These are phyloP conservation scores for Neurospora intermedia DNA, from an alignment of 495 filamentous ascomycete genomes.

Conservation along the genomic window DNA sequence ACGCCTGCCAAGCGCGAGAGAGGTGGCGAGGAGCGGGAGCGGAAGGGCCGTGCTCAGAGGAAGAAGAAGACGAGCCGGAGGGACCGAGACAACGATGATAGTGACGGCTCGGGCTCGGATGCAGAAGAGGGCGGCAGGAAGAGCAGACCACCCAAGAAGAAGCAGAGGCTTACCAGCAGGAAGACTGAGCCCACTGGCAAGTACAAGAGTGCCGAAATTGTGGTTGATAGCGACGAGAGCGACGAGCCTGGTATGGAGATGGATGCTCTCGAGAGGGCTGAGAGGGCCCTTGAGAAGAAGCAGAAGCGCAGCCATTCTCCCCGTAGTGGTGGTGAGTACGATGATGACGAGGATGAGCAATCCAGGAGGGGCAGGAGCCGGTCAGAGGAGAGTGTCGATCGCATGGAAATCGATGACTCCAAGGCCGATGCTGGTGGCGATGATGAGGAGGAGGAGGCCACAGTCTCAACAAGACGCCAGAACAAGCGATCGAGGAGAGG, in stretches of 20 bases:
- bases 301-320: slow-evolving; percentile 9
- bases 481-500: slow-evolving; percentile 19
- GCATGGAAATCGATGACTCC: slow-evolving; percentile 13
- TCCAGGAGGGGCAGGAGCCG: slow-evolving; percentile 29
- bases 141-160: slow-evolving; percentile 44
- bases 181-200: slow-evolving; percentile 38
- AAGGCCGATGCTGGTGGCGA: slow-evolving; percentile 20
- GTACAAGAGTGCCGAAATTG: slow-evolving; percentile 71
- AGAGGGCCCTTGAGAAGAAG: slow-evolving; percentile 24
- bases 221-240: slow-evolving; percentile 57
- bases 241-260: slow-evolving; percentile 26
- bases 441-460: slow-evolving; percentile 18
- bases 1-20: slow-evolving; percentile 4
- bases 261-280: slow-evolving; percentile 29
- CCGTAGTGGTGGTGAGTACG: neutral
- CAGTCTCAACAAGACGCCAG: slow-evolving; percentile 6
- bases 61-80: slow-evolving; percentile 10
- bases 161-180: slow-evolving; percentile 48
- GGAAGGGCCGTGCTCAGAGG: slow-evolving; percentile 1
- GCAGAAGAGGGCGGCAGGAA: slow-evolving; percentile 34
- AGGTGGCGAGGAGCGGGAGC: slow-evolving; percentile 6
- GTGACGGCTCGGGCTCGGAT: slow-evolving; percentile 23
- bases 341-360: slow-evolving; percentile 16
- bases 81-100: slow-evolving; percentile 1
- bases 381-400: slow-evolving; percentile 28